Percentiles rank a stretch among this genome's conserved stretches.
phyloP scores from a whole-genome alignment of 306 rosid genomes.

The Fagus crenata region DNA sequence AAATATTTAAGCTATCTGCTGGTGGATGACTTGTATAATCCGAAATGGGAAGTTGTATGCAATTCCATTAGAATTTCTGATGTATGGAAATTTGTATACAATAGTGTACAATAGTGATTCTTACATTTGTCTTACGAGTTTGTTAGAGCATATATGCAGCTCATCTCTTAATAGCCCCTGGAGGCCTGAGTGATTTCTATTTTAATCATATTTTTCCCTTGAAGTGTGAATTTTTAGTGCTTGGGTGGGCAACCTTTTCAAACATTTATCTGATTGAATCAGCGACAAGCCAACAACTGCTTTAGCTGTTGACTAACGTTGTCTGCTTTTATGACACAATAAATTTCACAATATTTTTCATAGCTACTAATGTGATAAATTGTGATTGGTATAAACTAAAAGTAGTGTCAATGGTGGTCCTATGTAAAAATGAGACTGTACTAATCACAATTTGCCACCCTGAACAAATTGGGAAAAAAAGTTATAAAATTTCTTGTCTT shows the following conservation, averaged over 20 bases:
- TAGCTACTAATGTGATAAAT: no score
- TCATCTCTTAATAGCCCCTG: not conserved
- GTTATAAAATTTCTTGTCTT: no score
- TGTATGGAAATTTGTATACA: not conserved
- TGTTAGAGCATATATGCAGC: no score
- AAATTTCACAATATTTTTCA: no score
- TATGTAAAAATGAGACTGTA: no score
- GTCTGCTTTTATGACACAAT: no score
- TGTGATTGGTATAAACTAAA: no score
- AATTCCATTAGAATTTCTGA: not conserved
- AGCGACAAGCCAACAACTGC: not conserved
- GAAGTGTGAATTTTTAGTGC: not conserved
- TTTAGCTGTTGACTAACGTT: no score
- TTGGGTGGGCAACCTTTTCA: not conserved
- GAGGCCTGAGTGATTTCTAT: not conserved
- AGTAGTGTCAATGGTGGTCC: no score
- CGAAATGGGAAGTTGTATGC: constrained; percentile 21
- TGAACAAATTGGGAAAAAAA: no score
- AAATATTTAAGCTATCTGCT: constrained; percentile 20
- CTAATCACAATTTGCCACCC: no score
- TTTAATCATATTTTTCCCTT: not conserved
- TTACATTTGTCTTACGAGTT: not conserved
- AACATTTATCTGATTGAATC: not conserved
- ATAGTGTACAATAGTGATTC: not conserved
- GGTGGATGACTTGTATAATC: not conserved